Percentiles rank a stretch among this genome's conserved stretches.
Conservation (phyloP, 176 grass and related monocot genomes). For the Urochloa ruziziensis region DNA sequence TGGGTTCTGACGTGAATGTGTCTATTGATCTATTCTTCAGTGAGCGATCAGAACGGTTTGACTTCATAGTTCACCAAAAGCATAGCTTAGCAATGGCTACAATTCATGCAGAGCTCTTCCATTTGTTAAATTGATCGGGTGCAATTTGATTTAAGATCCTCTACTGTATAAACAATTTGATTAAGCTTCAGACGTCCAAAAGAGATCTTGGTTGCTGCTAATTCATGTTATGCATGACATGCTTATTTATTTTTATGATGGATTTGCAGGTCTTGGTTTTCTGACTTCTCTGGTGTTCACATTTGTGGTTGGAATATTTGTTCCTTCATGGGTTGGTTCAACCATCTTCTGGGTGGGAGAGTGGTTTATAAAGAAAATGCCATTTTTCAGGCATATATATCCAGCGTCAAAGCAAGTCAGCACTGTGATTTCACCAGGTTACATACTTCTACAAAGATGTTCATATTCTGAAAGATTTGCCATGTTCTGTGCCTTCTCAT, state of each 20-base stretch:
- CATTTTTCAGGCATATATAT: slow-evolving; percentile 90
- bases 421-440: slow-evolving; percentile 98
- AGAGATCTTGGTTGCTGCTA: neutral
- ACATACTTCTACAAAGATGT: neutral
- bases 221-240: neutral
- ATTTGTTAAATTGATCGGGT: no score
- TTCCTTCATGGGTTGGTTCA: slow-evolving; percentile 94
- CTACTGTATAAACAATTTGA: neutral
- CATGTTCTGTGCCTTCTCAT: neutral
- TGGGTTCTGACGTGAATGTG: no score
- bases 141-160: neutral
- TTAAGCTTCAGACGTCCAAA: neutral
- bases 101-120: no score
- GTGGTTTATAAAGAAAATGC: slow-evolving; percentile 96
- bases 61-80: no score
- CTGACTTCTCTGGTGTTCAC: slow-evolving; percentile 95
- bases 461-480: neutral
- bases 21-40: no score
- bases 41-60: no score
- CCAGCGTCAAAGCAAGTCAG: slow-evolving; percentile 99
- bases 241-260: slow-evolving; percentile 12
- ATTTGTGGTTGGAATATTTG: slow-evolving; percentile 98
- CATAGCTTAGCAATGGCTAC: no score
- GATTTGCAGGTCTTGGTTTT: slow-evolving; percentile 92
- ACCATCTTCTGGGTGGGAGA: slow-evolving; percentile 97